phyloP scores from a whole-genome alignment of 2,329 filamentous ascomycete species.

The Metarhizium robertsii region DNA sequence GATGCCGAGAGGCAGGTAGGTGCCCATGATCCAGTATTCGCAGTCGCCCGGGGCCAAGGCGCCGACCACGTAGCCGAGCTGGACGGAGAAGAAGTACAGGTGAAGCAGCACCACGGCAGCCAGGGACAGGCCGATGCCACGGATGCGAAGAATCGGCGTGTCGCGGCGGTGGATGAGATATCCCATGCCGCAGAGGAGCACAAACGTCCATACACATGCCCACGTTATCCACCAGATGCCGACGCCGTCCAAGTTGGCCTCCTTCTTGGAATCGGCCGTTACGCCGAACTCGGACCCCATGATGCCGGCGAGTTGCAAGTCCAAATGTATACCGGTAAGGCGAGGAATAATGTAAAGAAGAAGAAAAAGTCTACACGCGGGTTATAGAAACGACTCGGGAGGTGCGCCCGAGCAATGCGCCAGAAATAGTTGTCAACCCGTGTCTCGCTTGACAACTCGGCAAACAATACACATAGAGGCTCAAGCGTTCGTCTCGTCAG shows the following conservation, averaged over 20 bases:
- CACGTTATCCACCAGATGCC: constrained; percentile 24
- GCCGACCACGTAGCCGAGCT: constrained; percentile 27
- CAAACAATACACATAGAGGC: too few species aligned
- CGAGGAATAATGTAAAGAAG: not conserved
- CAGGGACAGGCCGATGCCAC: constrained; percentile 30
- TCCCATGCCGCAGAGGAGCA: constrained; percentile 27
- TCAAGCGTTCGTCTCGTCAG: too few species aligned
- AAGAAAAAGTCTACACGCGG: too few species aligned
- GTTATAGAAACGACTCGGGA: too few species aligned
- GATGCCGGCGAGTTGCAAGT: not conserved
- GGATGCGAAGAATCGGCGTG: constrained; percentile 27
- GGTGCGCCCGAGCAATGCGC: too few species aligned
- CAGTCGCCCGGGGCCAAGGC: constrained; percentile 34
- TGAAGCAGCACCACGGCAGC: constrained; percentile 29
- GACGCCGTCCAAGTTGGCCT: constrained; percentile 15
- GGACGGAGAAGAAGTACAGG: constrained; percentile 30
- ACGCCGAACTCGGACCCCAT: constrained; percentile 19
- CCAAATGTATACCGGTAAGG: not conserved
- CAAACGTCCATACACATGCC: constrained; percentile 22
- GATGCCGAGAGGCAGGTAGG: constrained; percentile 54
- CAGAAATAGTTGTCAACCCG: too few species aligned
- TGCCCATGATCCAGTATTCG: constrained; percentile 58
- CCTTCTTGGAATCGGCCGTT: constrained; percentile 10
- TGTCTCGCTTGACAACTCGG: too few species aligned
- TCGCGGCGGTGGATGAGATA: constrained; percentile 27